Percentiles rank a stretch among this genome's conserved stretches.
Conservation (phyloP, 176 grass and related monocot species). For the Oryza brachyantha region DNA sequence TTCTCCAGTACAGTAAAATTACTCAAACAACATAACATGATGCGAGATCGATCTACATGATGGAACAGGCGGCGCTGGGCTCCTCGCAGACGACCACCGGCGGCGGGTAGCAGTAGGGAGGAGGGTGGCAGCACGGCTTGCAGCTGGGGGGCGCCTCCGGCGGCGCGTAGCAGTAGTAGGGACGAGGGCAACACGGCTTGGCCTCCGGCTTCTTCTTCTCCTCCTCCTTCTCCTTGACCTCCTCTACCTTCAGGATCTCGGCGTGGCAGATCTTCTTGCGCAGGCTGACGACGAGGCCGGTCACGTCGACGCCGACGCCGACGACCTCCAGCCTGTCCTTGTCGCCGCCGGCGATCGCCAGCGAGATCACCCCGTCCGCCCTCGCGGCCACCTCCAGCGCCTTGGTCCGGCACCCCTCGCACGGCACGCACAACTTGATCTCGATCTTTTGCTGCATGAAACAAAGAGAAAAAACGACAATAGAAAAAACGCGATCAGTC, state of each 20-base stretch:
- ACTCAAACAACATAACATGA: too few relatives aligned
- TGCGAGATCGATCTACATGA: too few relatives aligned
- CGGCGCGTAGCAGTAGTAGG: not conserved
- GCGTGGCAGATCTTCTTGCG: slow-evolving; percentile 56
- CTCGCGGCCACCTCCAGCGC: slow-evolving; percentile 44
- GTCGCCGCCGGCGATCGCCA: slow-evolving; percentile 43
- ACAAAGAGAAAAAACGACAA: too few relatives aligned
- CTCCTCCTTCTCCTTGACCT: too few relatives aligned
- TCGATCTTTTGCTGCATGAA: slow-evolving; percentile 62
- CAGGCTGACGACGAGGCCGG: slow-evolving; percentile 38
- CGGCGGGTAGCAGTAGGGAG: too few relatives aligned
- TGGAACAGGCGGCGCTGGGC: too few relatives aligned
- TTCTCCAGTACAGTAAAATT: too few relatives aligned
- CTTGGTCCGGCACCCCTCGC: slow-evolving; percentile 31
- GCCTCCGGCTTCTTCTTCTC: slow-evolving; percentile 8
- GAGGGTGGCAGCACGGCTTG: too few relatives aligned
- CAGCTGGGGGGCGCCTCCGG: too few relatives aligned
- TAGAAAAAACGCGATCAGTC: too few relatives aligned
- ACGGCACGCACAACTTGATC: slow-evolving; percentile 43
- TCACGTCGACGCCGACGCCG: slow-evolving; percentile 52
- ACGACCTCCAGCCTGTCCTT: slow-evolving; percentile 56
- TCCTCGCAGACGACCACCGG: too few relatives aligned
- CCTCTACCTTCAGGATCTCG: slow-evolving; percentile 55
- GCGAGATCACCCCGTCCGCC: slow-evolving; percentile 37
- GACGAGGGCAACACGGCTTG: not conserved